These are phyloP conservation scores for Planoprotostelium fungivorum DNA, from an alignment of 78 protist species.

Conservation along the genomic window DNA sequence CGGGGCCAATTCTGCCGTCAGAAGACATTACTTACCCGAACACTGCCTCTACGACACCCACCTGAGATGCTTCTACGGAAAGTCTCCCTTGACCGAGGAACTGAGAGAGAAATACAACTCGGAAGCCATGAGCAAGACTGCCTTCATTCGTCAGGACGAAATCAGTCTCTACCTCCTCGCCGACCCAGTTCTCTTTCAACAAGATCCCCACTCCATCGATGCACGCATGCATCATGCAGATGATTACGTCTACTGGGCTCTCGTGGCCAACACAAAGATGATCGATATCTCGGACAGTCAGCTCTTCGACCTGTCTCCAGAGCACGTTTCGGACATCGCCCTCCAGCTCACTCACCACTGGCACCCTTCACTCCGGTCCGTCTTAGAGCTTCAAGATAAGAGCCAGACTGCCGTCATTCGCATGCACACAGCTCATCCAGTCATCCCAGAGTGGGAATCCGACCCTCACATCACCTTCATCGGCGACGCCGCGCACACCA, in stretches of 20 bases:
- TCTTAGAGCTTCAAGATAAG: too few relatives aligned
- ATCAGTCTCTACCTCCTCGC: neutral
- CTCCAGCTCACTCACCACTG: constrained; percentile 4
- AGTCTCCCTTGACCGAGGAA: constrained; percentile 9
- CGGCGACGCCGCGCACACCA: constrained; percentile 16
- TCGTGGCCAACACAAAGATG: neutral
- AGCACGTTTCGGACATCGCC: neutral
- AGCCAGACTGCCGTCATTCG: neutral
- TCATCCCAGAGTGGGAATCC: constrained; percentile 13
- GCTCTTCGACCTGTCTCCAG: neutral
- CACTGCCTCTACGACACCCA: constrained; percentile 1
- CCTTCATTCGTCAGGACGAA: neutral
- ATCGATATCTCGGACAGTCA: constrained; percentile 19
- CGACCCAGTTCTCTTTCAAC: constrained; percentile 25
- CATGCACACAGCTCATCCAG: constrained; percentile 3
- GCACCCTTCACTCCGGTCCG: too few relatives aligned
- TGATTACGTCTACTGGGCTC: constrained; percentile 30
- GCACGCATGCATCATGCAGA: too few relatives aligned
- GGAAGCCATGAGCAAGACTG: constrained; percentile 5
- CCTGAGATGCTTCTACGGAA: constrained; percentile 18
- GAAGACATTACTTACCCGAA: constrained; percentile 13
- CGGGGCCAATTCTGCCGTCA: constrained; percentile 12
- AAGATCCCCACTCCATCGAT: too few relatives aligned
- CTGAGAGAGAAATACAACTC: constrained; percentile 4
- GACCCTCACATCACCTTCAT: constrained; percentile 1